Percentiles rank a stretch among this genome's conserved stretches.
Evolutionary conservation across 176 grass and related monocot genomes (phyloP).

Genomic region (Bonia amplexicaulis): DNA sequence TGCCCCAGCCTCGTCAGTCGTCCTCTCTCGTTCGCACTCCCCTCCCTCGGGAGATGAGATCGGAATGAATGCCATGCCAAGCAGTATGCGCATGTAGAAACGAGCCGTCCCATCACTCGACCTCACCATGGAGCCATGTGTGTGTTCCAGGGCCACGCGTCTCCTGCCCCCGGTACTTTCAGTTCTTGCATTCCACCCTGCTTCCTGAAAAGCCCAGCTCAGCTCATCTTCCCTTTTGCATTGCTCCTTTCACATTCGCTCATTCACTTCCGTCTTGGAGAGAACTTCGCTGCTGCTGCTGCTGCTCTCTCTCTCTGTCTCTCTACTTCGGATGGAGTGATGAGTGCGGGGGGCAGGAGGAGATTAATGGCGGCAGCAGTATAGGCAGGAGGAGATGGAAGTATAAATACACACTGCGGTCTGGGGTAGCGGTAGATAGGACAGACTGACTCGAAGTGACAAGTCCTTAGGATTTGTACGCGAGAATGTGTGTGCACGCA

Average conservation of each 20-base stretch:
- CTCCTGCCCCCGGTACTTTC: slow-evolving; percentile 15
- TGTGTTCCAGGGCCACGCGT: not conserved
- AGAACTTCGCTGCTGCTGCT: not conserved
- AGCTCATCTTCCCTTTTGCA: not conserved
- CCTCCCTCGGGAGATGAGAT: slow-evolving; percentile 38
- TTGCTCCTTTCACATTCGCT: not conserved
- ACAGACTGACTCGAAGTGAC: slow-evolving; percentile 39
- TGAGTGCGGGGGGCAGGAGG: not conserved
- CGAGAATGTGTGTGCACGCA: slow-evolving; percentile 14
- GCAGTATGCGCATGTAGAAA: slow-evolving; percentile 4
- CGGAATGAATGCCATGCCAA: slow-evolving; percentile 30
- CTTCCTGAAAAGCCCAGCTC: not conserved
- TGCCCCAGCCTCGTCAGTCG: no score
- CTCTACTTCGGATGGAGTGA: not conserved
- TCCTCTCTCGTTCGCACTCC: not conserved
- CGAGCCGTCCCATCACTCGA: slow-evolving; percentile 36
- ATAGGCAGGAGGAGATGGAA: not conserved
- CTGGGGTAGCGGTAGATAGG: not conserved
- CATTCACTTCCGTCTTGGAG: slow-evolving; percentile 10
- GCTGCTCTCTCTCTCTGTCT: not conserved
- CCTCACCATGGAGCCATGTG: not conserved
- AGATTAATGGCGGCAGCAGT: slow-evolving; percentile 5
- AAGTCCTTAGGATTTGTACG: slow-evolving; percentile 26
- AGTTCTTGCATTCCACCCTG: slow-evolving; percentile 6
- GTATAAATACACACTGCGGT: not conserved